Base-by-base conservation (phyloP, 2,329 filamentous ascomycete species). In the Xylaria hypoxylon region DNA sequence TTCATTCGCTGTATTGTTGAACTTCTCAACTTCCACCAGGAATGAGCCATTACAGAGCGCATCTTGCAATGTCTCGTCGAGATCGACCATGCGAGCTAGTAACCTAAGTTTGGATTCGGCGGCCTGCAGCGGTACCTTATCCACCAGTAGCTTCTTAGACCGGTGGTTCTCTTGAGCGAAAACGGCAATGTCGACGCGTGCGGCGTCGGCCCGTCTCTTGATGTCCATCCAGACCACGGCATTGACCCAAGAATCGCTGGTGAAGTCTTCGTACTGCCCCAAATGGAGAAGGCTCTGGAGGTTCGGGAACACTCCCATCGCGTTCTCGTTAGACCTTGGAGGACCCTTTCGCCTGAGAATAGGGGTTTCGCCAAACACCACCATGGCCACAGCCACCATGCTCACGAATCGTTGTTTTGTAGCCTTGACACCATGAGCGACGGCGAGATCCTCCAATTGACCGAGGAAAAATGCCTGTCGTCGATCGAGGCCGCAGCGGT, bases 211-310 rank as follows among this genome's bases (percentile, higher is more conserved):
- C 1, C 26, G 40, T 6, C 28, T 24, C n/a, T 48, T 59, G 31
- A 26, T 42, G 13, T 59, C 45, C 57, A 59, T 17, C 57, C 57
- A 59, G 13, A 48, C 7, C 15, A 59, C 44, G 44, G 56, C 56
- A 28, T 59, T 59, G 6, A 48, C 17, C 56, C 56, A 59, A 13
- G 56, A 13, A 26, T 59, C 56, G 3, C 42, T 38, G 2, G 28
- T 48, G 8, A 2, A 26, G 2, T 59, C 31, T 5, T 3, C 2
- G 5, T 2, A 2, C 5, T 6, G 1, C 35, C 53, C 26, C 2
- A 44, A 4, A 19, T 45, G 24, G 8, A 38, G 11, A 8, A 44
- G n/a, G 6, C 19, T 3, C 11, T 2, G 38, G 40, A 28, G 53
- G 4, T 15, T 2, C 5, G 2, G 2, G 24, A 40, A 44, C 7